Base-by-base conservation (phyloP, 345 rosid genomes). In the Syzygium oleosum region DNA sequence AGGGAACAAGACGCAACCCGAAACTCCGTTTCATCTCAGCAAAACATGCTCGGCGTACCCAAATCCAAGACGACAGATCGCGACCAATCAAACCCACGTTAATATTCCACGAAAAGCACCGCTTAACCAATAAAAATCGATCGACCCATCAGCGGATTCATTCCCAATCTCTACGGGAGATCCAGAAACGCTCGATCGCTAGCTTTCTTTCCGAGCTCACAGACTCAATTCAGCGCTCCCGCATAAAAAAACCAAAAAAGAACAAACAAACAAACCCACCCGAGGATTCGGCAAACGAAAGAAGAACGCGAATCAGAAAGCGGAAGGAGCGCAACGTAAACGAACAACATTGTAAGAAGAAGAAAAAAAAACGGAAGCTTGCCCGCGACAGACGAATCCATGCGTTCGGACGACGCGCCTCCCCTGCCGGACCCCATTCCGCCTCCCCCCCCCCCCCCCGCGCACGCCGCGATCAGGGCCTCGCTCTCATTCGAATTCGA, bases 321-420 rank as follows among this genome's bases (percentile, higher is more conserved):
- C 31, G 27, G n/a, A 16, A n/a, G n/a, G 9, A 41, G 43, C 43
- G 13, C 77, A 13, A 5, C n/a, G 51, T 56, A 68, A 58, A 83
- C 34, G 29, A 51, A 38, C n/a, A 15, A 51, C 85, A 29, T 61
- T 61, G 38, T 83, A 7, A 43, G 46, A 43, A 1, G 43, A 43
- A 5, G 34, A 13, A 6, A 31, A 46, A 27, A 38, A 15, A 65
- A 43, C 46, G 46, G 78, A 73, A 34, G 49, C 89, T 63, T 34
- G 65, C 89, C 89, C 52, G 87, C 85, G 54, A 88, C 8, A 31
- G 89, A 84, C 51, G 53, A 31, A 22, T 85, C 89, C 86, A 85
- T 55, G 41, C 10, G 52, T 23, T 8, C 87, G 49, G 89, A 87
- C 83, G 84, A n/a, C 65, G 89, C 54, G 54, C 79, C 89, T 27